Conservation (phyloP, 2,329 filamentous ascomycete species). For the Hypomyces perniciosus region DNA sequence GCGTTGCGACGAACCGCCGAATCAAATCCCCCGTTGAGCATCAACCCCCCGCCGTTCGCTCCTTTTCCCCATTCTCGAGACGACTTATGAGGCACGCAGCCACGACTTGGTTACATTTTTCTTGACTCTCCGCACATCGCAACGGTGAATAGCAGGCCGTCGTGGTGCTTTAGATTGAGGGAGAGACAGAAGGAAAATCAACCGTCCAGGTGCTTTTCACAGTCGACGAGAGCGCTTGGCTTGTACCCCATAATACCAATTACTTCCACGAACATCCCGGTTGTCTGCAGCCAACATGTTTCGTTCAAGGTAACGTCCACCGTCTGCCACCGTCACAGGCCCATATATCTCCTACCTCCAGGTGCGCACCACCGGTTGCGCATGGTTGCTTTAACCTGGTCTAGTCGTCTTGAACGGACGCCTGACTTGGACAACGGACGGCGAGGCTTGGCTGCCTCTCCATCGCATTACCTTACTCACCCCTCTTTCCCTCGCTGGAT, state of each 20-base stretch:
- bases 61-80: background rate
- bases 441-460: background rate
- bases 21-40: conserved; percentile 1
- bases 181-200: too few relatives aligned
- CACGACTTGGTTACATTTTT: background rate
- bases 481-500: background rate
- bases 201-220: too few relatives aligned
- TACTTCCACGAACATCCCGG: background rate
- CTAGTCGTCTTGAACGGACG: too few relatives aligned
- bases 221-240: too few relatives aligned
- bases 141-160: conserved; percentile 1
- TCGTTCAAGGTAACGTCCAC: conserved; percentile 8
- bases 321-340: background rate
- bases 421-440: too few relatives aligned
- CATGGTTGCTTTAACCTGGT: too few relatives aligned
- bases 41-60: background rate
- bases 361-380: background rate
- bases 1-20: background rate
- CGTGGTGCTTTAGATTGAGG: too few relatives aligned
- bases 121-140: conserved; percentile 1
- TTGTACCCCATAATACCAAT: too few relatives aligned
- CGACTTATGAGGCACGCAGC: conserved; percentile 1
- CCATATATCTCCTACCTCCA: background rate
- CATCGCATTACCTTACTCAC: background rate
- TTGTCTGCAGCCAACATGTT: conserved; percentile 7